Conservation (phyloP, 2,329 filamentous ascomycete genomes). For the Trichoderma semiorbis region DNA sequence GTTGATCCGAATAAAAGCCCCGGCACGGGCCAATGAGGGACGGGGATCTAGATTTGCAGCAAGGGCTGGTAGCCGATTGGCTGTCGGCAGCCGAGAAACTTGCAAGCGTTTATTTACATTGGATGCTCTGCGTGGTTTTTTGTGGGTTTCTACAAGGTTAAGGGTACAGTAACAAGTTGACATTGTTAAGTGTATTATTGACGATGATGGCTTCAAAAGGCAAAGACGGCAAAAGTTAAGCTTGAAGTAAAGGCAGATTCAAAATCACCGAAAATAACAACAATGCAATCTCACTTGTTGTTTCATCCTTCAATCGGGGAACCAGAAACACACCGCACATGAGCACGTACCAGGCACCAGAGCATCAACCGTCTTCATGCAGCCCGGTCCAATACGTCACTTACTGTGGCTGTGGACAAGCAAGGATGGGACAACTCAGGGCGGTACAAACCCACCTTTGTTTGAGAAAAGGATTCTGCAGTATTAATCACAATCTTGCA, state of each 20-base stretch:
- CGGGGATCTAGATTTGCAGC: slow-evolving; percentile 2
- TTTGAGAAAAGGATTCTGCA: not conserved
- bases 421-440: not conserved
- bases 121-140: not conserved
- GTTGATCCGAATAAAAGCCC: slow-evolving; percentile 13
- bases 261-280: not conserved
- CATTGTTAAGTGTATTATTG: not conserved
- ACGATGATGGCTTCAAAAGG: not conserved
- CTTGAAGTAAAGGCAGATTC: not conserved
- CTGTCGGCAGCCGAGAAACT: not conserved
- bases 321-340: not conserved
- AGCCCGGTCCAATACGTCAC: not conserved
- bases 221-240: not conserved
- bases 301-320: not conserved
- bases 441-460: not conserved
- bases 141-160: not conserved
- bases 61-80: slow-evolving; percentile 15
- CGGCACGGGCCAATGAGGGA: not conserved
- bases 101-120: not conserved
- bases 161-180: not conserved
- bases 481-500: not conserved
- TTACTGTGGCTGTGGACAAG: slow-evolving; percentile 10
- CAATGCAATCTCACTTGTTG: not conserved
- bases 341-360: not conserved
- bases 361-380: not conserved